A percentile compares a stretch with the other conserved stretches of the same genome.
Conservation (phyloP, 2,329 filamentous ascomycete species). For the Diaporthe caulivora region DNA sequence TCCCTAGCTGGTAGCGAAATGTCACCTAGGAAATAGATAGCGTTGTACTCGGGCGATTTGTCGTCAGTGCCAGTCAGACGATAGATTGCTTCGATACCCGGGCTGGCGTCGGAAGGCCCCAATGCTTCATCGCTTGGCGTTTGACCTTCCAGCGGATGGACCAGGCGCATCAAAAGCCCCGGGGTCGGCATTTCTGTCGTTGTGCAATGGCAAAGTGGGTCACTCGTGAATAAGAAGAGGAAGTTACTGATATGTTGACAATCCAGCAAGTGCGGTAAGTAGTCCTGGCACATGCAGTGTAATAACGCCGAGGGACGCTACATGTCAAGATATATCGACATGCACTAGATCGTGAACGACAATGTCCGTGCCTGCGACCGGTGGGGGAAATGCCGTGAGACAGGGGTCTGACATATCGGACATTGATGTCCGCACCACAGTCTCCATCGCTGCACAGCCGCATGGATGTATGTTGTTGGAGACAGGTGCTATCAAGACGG, state of each 20-base stretch:
- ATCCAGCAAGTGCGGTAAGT: background rate
- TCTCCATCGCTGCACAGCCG: background rate
- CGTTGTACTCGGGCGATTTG: background rate
- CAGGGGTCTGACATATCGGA: background rate
- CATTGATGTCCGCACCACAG: background rate
- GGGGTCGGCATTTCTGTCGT: background rate
- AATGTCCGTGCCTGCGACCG: background rate
- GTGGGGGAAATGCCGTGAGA: background rate
- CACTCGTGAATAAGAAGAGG: background rate
- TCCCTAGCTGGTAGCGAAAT: background rate
- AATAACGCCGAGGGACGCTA: background rate
- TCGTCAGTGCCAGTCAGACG: background rate
- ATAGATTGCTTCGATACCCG: background rate
- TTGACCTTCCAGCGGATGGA: background rate
- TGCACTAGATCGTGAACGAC: background rate
- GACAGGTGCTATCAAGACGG: background rate
- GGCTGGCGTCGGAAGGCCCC: background rate
- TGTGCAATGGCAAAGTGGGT: background rate
- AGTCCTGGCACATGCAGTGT: background rate
- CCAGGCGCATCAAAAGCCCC: slow-evolving; percentile 2
- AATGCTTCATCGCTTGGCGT: background rate
- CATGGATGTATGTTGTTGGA: background rate
- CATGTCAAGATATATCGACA: background rate
- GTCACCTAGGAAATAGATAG: background rate
- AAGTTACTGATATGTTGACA: background rate